phyloP scores from a whole-genome alignment of 306 rosid species.

The Carpinus viminea region DNA sequence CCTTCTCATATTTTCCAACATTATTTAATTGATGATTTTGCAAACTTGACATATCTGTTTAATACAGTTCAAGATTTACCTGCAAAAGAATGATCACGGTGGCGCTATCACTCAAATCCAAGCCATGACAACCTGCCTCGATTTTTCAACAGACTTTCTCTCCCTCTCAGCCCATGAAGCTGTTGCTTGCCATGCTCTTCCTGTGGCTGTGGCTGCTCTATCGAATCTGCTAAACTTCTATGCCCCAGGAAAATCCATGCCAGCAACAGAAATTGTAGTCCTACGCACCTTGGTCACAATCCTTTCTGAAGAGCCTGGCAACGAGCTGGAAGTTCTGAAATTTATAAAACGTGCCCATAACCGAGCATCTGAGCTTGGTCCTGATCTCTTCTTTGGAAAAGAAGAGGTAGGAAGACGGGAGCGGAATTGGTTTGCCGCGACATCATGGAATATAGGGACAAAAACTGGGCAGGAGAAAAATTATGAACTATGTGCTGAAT shows the following conservation, averaged over 20 bases:
- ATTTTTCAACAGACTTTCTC: conserved; percentile 81
- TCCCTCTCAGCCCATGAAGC: conserved; percentile 98
- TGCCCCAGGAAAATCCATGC: conserved; percentile 70
- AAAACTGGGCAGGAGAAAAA: conserved; percentile 64
- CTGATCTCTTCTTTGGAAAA: conserved; percentile 73
- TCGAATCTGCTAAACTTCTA: conserved; percentile 67
- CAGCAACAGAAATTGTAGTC: conserved; percentile 73
- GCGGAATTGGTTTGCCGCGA: conserved; percentile 85
- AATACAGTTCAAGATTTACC: conserved; percentile 82
- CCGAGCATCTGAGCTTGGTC: conserved; percentile 67
- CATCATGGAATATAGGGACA: conserved; percentile 87
- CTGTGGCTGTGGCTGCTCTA: conserved; percentile 78
- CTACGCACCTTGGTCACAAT: conserved; percentile 82
- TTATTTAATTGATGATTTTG: conserved; percentile 4
- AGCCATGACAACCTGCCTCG: conserved; percentile 81
- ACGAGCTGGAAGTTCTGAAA: conserved; percentile 63
- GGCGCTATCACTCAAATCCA: conserved; percentile 75
- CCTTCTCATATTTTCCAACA: conserved; percentile 27
- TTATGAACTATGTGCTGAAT: conserved; percentile 68
- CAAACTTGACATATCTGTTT: conserved; percentile 25
- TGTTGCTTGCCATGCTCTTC: conserved; percentile 80
- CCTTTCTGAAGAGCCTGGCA: conserved; percentile 65
- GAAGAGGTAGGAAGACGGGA: conserved; percentile 88
- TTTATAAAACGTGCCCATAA: conserved; percentile 56
- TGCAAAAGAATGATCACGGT: conserved; percentile 69